Base-by-base conservation (phyloP, 176 grass and related monocot species). In the Pharus latifolius region DNA sequence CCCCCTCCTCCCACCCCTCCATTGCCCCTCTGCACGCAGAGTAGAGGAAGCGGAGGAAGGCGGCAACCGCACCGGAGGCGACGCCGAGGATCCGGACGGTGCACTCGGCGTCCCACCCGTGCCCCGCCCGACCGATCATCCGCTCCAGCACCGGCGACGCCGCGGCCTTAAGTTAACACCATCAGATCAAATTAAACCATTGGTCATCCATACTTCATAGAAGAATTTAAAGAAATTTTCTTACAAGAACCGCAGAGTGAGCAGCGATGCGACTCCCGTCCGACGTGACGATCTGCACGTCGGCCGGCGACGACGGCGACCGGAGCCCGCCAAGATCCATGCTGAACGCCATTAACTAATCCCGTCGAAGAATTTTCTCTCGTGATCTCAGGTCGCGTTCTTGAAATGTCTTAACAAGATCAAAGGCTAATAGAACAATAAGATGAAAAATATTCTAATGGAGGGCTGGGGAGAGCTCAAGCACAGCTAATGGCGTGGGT, bases 211-310 rank as follows among this genome's bases (percentile, higher is more conserved):
- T 70, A n/a, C 6, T n/a, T 19, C 32, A 14, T 23, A 34, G 31
- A 1, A 38, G 27, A 34, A 28, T 11, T 1, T 30, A 55, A 1
- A 43, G 31, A 58, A 66, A 41, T 40, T 19, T 19, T 3, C 69
- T 92, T 87, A 96, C 91, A 64, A 96, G 74, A 42, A 96, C 81
- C 28, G 40, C 69, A 10, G 81, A 96, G 72, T 91, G 87, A 35
- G 78, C 87, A 0, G 52, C 3, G 63, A 88, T 76, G 45, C 10
- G 70, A 25, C 28, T 60, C 28, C 91, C 87, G 63, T 91, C 87
- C 49, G 87, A 88, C 11, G 78, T 88, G 60, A 96, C 35, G 33
- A 96, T 70, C 38, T 42, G 81, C 10, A 91, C 66, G 82, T 96
- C 84, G 27, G 74, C 12, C 16, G 69, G 58, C 65, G 74, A 74